Evolutionary conservation across 2,329 filamentous ascomycete genomes (phyloP).

Genomic region (Xylariaceae sp.): DNA sequence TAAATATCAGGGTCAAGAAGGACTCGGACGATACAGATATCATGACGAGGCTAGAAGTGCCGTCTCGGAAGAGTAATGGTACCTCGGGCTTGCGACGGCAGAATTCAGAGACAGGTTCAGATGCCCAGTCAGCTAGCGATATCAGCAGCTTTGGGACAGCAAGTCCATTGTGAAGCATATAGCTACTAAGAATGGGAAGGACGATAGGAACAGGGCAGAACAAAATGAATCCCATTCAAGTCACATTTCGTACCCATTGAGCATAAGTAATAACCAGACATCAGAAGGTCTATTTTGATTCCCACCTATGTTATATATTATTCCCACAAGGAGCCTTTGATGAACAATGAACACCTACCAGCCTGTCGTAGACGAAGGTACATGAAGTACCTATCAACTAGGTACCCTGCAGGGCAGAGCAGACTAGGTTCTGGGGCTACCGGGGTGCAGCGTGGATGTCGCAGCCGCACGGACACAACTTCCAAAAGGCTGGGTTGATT

Average conservation of each 20-base stretch:
- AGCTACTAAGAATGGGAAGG: too few species aligned
- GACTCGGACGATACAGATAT: slow-evolving; percentile 26
- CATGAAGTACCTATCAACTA: too few species aligned
- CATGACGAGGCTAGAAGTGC: slow-evolving; percentile 30
- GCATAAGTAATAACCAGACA: too few species aligned
- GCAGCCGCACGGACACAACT: neutral
- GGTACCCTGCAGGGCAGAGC: too few species aligned
- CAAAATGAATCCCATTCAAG: too few species aligned
- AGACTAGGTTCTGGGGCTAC: neutral
- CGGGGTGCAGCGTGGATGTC: neutral
- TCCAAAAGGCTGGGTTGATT: neutral
- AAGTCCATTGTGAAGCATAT: slow-evolving; percentile 27
- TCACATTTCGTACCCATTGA: too few species aligned
- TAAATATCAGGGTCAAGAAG: slow-evolving; percentile 39
- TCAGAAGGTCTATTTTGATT: too few species aligned
- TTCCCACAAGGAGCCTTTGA: too few species aligned
- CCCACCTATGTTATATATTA: too few species aligned
- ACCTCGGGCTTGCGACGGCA: slow-evolving; percentile 20
- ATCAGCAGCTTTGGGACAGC: slow-evolving; percentile 26
- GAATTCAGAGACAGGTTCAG: slow-evolving; percentile 27
- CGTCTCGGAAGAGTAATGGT: slow-evolving; percentile 23
- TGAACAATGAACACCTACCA: too few species aligned
- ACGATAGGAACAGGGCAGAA: too few species aligned
- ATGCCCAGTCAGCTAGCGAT: slow-evolving; percentile 25
- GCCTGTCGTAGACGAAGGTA: too few species aligned